Evolutionary conservation across 2,329 filamentous ascomycete genomes (phyloP).

Genomic region (Eutypella sp.): DNA sequence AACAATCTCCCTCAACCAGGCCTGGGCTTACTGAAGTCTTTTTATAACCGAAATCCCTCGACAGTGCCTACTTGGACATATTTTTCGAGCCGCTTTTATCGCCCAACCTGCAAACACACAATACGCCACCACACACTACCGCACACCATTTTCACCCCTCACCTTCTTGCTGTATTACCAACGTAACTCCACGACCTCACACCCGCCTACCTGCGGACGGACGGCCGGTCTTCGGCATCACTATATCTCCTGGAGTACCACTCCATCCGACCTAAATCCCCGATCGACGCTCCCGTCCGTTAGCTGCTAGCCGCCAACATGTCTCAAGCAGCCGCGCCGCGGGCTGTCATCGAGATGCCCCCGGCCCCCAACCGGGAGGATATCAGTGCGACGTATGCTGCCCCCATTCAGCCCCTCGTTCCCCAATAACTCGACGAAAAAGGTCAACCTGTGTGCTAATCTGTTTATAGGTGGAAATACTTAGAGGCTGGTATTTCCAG

Average conservation of each 20-base stretch:
- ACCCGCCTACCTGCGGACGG: neutral
- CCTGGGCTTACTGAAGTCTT: no score
- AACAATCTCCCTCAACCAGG: no score
- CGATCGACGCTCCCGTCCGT: neutral
- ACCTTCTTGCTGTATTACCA: neutral
- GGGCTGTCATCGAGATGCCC: conserved; percentile 43
- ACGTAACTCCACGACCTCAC: neutral
- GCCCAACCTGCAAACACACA: no score
- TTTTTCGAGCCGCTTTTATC: no score
- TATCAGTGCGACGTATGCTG: conserved; percentile 44
- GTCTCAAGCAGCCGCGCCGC: conserved; percentile 29
- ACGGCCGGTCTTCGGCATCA: neutral
- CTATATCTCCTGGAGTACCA: neutral
- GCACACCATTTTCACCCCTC: no score
- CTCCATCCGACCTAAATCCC: neutral
- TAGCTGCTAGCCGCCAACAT: conserved; percentile 15
- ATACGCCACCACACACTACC: no score
- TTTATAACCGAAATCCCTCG: no score
- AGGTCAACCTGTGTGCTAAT: conserved; percentile 15
- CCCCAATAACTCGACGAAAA: neutral
- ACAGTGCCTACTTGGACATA: no score
- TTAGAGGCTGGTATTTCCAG: conserved; percentile 82
- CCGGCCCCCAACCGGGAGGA: conserved; percentile 58
- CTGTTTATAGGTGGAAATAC: conserved; percentile 69
- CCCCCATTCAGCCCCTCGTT: no score